Base-by-base conservation (phyloP, 2,329 filamentous ascomycete species). In the Penicillium sp. region DNA sequence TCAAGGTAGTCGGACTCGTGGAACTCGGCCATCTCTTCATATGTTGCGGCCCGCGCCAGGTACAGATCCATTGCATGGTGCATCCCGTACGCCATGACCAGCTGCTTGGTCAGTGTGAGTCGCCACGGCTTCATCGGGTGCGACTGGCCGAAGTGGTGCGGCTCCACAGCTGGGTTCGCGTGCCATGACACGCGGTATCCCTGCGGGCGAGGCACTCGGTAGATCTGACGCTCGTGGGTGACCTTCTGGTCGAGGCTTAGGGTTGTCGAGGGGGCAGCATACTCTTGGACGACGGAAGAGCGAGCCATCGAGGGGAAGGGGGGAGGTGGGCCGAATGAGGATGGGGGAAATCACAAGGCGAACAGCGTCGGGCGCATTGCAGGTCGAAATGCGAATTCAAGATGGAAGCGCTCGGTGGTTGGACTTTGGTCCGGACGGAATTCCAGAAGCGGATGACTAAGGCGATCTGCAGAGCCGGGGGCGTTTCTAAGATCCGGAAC, bases 101-200 rank as follows among this genome's bases (percentile, higher is more conserved):
- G 79, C 57, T 93, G 88, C 66, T 98, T 97, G 41, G 93, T 94
- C 39, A 98, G 77, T 11, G 90, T 96, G 50, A 98, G 73, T 23
- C 93, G 87, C 91, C 93, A 97, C 43, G 93, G 93, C 67, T 98
- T 98, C 93, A 98, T 98, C 14, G 93, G 93, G 72, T 98, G 93
- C 7, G 87, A 90, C 69, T 87, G 85, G 51, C 93, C 93, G 65
- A 98, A 98, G 67, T 98, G 93, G 68, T 97, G 91, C 62, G 86
- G 86, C 70, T 98, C 93, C 63, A 97, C 94, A 45, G 87, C 83
- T 1, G 90, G 87, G 59, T 96, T 96, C 70, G 89, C 88, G 65
- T 98, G 93, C 69, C 90, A 97, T 7, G 91, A 96, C 32, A 98
- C 91, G 20, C 79, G 89, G 69, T 94, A 90, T 53, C 89, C 90